These are phyloP conservation scores for Prunus mongolica DNA, from an alignment of 306 rosid genomes.

Conservation along the genomic window DNA sequence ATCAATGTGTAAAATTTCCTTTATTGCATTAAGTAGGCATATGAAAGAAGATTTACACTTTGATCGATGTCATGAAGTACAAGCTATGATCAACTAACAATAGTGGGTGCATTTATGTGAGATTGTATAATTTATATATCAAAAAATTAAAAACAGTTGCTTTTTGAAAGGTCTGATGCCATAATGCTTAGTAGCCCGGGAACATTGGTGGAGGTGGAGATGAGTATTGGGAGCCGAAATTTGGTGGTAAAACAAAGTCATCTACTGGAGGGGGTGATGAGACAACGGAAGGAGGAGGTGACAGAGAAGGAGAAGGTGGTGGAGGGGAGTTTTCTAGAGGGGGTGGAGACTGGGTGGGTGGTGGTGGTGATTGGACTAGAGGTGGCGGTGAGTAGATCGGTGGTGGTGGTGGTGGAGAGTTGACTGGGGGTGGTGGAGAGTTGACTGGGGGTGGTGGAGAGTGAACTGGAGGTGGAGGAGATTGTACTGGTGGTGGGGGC, in stretches of 20 bases:
- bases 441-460: conserved; percentile 15
- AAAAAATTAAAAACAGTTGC: too few species aligned
- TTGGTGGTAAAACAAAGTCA: conserved; percentile 24
- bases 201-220: conserved; percentile 36
- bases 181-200: conserved; percentile 24
- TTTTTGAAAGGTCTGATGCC: not conserved
- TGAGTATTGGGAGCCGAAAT: conserved; percentile 26
- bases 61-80: conserved; percentile 2
- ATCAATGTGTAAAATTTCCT: not conserved
- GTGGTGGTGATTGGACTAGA: conserved; percentile 6
- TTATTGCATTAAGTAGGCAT: conserved; percentile 13
- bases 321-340: conserved; percentile 5
- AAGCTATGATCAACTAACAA: conserved; percentile 25
- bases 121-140: conserved; percentile 12
- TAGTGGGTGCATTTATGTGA: conserved; percentile 16
- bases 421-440: conserved; percentile 7
- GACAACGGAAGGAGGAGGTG: conserved; percentile 15
- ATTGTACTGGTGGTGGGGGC: conserved; percentile 9
- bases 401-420: conserved; percentile 15
- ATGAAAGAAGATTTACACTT: conserved; percentile 15
- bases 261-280: conserved; percentile 9
- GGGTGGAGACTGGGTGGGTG: not conserved
- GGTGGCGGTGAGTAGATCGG: conserved; percentile 6
- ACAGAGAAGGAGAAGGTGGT: conserved; percentile 8
- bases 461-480: not conserved